These are phyloP conservation scores for Fragosphaeria purpurea DNA, from an alignment of 2,329 filamentous ascomycete genomes.

Conservation along the genomic window DNA sequence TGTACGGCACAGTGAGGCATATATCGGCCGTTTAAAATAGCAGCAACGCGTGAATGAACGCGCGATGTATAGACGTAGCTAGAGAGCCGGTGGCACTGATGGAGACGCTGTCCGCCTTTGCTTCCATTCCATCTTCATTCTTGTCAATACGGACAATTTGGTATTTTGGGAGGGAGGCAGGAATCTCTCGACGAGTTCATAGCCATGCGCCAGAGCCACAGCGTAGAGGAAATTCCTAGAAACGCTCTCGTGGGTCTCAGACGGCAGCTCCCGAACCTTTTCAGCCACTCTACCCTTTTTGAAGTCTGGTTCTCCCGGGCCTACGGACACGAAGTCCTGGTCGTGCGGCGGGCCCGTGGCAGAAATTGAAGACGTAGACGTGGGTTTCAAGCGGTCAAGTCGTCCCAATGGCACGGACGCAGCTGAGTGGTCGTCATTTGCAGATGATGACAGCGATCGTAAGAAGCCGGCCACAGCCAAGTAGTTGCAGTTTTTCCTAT, in stretches of 20 bases:
- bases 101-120: slow-evolving; percentile 13
- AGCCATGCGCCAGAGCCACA: slow-evolving; percentile 45
- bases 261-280: slow-evolving; percentile 42
- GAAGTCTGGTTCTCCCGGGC: slow-evolving; percentile 38
- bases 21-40: slow-evolving; percentile 9
- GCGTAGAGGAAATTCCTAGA: slow-evolving; percentile 55
- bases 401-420: slow-evolving; percentile 45
- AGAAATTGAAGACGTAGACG: slow-evolving; percentile 29
- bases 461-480: not conserved
- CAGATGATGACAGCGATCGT: slow-evolving; percentile 5
- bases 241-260: slow-evolving; percentile 47
- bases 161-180: slow-evolving; percentile 33
- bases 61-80: slow-evolving; percentile 9
- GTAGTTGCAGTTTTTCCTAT: not conserved
- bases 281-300: slow-evolving; percentile 34
- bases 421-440: slow-evolving; percentile 33
- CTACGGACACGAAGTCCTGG: slow-evolving; percentile 29
- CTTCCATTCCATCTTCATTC: slow-evolving; percentile 12
- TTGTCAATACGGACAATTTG: slow-evolving; percentile 35
- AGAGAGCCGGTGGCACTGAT: slow-evolving; percentile 9
- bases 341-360: slow-evolving; percentile 32
- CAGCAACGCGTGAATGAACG: slow-evolving; percentile 12
- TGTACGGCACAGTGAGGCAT: slow-evolving; percentile 12
- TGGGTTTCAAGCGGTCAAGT: slow-evolving; percentile 34
- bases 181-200: slow-evolving; percentile 36